These are phyloP conservation scores for Inga oerstediana DNA, from an alignment of 306 rosid genomes.

Conservation along the genomic window DNA sequence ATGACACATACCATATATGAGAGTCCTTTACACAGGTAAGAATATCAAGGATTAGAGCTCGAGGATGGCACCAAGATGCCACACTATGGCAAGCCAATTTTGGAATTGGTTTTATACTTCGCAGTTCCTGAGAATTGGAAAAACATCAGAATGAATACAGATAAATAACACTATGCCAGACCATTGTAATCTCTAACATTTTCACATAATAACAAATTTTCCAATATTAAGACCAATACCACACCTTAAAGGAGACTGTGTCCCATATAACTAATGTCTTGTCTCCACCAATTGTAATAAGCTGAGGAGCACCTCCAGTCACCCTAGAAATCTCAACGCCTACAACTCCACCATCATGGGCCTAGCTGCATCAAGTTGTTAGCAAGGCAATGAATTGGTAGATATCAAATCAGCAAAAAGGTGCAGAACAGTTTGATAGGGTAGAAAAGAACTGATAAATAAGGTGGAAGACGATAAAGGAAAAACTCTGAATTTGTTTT, in stretches of 20 bases:
- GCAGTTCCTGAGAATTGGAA: slow-evolving; percentile 70
- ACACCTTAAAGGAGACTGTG: slow-evolving; percentile 97
- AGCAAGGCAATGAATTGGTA: slow-evolving; percentile 34
- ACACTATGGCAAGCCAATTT: slow-evolving; percentile 97
- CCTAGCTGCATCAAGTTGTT: slow-evolving; percentile 50
- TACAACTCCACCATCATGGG: slow-evolving; percentile 90
- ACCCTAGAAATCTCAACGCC: slow-evolving; percentile 97
- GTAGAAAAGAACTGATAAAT: slow-evolving; percentile 13
- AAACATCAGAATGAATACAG: slow-evolving; percentile 20
- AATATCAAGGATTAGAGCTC: slow-evolving; percentile 98
- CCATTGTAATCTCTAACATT: slow-evolving; percentile 24
- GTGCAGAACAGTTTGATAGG: slow-evolving; percentile 14
- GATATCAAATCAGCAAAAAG: slow-evolving; percentile 8
- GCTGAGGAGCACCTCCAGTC: slow-evolving; percentile 95
- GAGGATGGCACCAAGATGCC: slow-evolving; percentile 99
- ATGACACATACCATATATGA: slow-evolving; percentile 78
- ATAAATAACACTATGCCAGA: slow-evolving; percentile 24
- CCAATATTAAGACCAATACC: slow-evolving; percentile 33
- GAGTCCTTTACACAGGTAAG: slow-evolving; percentile 98
- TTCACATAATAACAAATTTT: slow-evolving; percentile 21
- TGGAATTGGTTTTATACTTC: slow-evolving; percentile 96
- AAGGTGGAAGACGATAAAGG: slow-evolving; percentile 13
- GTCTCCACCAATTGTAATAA: slow-evolving; percentile 96
- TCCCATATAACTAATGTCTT: slow-evolving; percentile 99
- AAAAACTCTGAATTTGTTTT: not conserved